Evolutionary conservation across 2,329 filamentous ascomycete species (phyloP).

Genomic region (Fusarium pilosicola): DNA sequence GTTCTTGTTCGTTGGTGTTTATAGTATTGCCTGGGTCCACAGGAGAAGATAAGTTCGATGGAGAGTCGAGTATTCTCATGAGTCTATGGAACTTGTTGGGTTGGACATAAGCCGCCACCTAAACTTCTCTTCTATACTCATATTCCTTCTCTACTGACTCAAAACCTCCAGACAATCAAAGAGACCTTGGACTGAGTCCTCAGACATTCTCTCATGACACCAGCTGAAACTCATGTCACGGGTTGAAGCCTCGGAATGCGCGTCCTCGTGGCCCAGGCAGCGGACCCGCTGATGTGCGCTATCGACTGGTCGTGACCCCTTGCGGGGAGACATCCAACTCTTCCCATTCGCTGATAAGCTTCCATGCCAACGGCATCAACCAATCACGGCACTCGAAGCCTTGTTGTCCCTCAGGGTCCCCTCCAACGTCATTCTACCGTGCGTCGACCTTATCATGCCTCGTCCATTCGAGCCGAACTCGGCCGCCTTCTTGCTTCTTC

Average conservation of each 20-base stretch:
- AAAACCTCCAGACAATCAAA: background rate
- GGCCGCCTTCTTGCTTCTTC: slow-evolving; percentile 16
- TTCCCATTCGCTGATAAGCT: slow-evolving; percentile 23
- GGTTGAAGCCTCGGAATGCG: slow-evolving; percentile 6
- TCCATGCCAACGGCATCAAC: background rate
- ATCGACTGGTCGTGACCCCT: slow-evolving; percentile 27
- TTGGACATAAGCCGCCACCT: background rate
- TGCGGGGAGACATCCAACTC: background rate
- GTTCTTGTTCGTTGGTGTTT: background rate
- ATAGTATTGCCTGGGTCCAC: rapidly evolving
- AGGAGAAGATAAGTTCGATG: too few relatives aligned
- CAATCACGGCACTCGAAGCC: slow-evolving; percentile 9
- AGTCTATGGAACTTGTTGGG: background rate
- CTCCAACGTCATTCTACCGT: slow-evolving; percentile 29
- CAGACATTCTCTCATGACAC: slow-evolving; percentile 1
- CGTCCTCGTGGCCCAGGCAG: slow-evolving; percentile 31
- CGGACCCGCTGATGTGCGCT: slow-evolving; percentile 30
- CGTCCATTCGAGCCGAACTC: slow-evolving; percentile 25
- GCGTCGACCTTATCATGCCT: slow-evolving; percentile 30
- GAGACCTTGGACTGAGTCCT: background rate
- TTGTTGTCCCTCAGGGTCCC: slow-evolving; percentile 30
- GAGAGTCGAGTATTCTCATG: background rate
- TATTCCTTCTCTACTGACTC: background rate
- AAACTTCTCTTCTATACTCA: rapidly evolving
- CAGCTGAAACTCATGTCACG: slow-evolving; percentile 12